Evolutionary conservation across 768 basidiomycete genomes (phyloP).

Genomic region (Amanita inopinata): DNA sequence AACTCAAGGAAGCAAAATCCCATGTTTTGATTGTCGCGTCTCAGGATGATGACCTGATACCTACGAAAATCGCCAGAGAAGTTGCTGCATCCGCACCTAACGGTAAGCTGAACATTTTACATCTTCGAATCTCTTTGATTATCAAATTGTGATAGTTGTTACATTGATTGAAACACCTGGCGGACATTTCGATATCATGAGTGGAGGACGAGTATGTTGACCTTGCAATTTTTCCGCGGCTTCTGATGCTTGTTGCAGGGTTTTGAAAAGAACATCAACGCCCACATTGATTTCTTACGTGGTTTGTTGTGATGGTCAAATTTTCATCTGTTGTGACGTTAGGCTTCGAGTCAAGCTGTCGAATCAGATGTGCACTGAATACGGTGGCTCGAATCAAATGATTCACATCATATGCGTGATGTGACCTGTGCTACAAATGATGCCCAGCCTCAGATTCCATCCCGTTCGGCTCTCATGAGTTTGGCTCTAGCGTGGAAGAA

Average conservation of each 20-base stretch:
- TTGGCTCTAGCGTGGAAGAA: too few species aligned
- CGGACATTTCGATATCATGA: constrained; percentile 19
- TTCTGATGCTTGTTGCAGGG: neutral
- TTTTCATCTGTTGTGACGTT: too few species aligned
- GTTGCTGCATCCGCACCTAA: constrained; percentile 12
- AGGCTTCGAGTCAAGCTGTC: too few species aligned
- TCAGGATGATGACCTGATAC: constrained; percentile 16
- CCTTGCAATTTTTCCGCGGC: neutral
- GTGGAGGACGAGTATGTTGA: constrained; percentile 16
- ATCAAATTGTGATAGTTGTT: too few species aligned
- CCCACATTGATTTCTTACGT: neutral
- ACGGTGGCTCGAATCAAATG: too few species aligned
- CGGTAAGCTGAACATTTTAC: constrained; percentile 10
- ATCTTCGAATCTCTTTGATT: neutral
- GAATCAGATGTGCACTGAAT: too few species aligned
- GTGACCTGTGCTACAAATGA: too few species aligned
- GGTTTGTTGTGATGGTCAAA: too few species aligned
- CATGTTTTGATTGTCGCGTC: constrained; percentile 14
- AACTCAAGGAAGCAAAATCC: constrained; percentile 12
- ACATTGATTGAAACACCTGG: constrained; percentile 13
- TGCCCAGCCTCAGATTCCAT: too few species aligned
- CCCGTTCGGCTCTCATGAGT: too few species aligned
- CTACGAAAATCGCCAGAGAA: constrained; percentile 10
- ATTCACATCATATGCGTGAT: too few species aligned
- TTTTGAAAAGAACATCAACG: neutral